Evolutionary conservation across 192 early-diverging fungal genomes (phyloP).

Genomic region (Linnemannia exigua): DNA sequence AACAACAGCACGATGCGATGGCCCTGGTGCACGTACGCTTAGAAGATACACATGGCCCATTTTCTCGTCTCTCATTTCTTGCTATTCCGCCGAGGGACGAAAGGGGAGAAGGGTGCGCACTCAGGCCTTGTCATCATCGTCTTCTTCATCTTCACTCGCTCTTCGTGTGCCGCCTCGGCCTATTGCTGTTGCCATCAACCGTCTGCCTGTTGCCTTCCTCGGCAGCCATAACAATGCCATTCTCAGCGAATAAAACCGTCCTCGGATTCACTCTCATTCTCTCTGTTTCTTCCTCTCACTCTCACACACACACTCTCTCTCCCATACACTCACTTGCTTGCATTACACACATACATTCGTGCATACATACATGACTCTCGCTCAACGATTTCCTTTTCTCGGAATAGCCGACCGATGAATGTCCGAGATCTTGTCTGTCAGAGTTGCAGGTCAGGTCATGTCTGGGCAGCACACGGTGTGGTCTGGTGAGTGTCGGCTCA

Average conservation of each 20-base stretch:
- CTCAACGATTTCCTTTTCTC: neutral
- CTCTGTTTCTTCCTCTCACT: too few relatives aligned
- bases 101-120: too few relatives aligned
- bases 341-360: too few relatives aligned
- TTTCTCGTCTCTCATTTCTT: too few relatives aligned
- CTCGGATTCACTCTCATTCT: conserved; percentile 1
- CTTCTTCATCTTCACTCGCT: neutral
- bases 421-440: neutral
- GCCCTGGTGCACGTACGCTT: too few relatives aligned
- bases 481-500: neutral
- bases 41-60: too few relatives aligned
- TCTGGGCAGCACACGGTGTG: neutral
- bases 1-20: too few relatives aligned
- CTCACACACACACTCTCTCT: neutral
- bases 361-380: too few relatives aligned
- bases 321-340: too few relatives aligned
- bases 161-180: neutral
- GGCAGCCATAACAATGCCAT: neutral
- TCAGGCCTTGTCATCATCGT: neutral
- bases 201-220: neutral
- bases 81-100: too few relatives aligned
- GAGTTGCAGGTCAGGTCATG: neutral
- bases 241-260: neutral
- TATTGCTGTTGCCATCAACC: neutral
- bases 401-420: conserved; percentile 4